Conservation (phyloP, 352 stramenopile species). For the Phytophthora melonis region DNA sequence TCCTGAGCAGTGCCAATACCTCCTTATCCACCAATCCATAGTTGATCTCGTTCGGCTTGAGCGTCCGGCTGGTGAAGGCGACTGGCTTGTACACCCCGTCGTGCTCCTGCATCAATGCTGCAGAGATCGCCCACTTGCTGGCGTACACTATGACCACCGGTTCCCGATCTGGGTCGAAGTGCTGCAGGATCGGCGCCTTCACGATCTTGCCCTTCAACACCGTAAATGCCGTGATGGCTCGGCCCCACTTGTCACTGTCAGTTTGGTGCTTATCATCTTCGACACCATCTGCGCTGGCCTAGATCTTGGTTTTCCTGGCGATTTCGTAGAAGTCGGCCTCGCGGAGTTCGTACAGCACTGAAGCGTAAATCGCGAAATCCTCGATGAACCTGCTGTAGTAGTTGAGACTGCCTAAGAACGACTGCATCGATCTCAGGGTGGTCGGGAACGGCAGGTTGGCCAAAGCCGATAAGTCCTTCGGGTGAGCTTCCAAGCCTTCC, state of each 20-base stretch:
- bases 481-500: too few species aligned
- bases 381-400: background rate
- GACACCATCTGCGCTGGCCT: too few species aligned
- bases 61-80: too few species aligned
- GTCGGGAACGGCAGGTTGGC: too few species aligned
- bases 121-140: background rate
- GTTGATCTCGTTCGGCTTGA: too few species aligned
- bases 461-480: too few species aligned
- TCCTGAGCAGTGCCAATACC: too few species aligned
- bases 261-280: too few species aligned
- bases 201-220: constrained; percentile 17
- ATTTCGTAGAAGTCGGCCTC: background rate
- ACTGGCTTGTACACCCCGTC: too few species aligned
- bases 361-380: too few species aligned
- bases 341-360: constrained; percentile 6
- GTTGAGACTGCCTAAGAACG: background rate
- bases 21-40: too few species aligned
- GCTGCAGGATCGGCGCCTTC: constrained; percentile 4
- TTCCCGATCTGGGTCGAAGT: constrained; percentile 18
- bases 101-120: too few species aligned
- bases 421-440: background rate
- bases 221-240: constrained; percentile 9
- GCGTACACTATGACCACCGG: background rate
- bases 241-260: background rate
- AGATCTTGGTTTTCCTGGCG: background rate